These are phyloP conservation scores for Talaromyces nanjingensis DNA, from an alignment of 495 filamentous ascomycete species.

Conservation along the genomic window DNA sequence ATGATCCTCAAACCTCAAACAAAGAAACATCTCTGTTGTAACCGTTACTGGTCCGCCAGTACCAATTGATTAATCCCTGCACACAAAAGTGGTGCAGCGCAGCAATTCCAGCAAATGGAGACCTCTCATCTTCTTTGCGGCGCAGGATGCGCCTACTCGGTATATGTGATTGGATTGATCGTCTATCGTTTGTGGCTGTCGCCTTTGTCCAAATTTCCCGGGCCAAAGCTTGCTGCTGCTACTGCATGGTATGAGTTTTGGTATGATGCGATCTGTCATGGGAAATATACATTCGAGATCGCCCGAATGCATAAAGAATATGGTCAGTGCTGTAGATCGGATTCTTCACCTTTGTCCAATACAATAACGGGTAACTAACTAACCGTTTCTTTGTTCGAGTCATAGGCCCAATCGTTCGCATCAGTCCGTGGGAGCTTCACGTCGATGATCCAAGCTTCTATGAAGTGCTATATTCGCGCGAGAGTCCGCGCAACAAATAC, in stretches of 20 bases:
- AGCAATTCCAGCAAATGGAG: background rate
- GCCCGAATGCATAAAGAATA: slow-evolving; percentile 21
- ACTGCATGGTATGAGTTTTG: slow-evolving; percentile 18
- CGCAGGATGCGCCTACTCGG: background rate
- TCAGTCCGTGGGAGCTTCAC: slow-evolving; percentile 45
- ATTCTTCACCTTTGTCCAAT: background rate
- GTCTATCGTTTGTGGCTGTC: slow-evolving; percentile 11
- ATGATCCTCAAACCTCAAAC: background rate
- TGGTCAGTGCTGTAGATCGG: background rate
- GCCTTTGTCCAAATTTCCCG: slow-evolving; percentile 8
- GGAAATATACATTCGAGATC: slow-evolving; percentile 26
- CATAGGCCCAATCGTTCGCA: slow-evolving; percentile 45
- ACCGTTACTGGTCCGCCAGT: background rate
- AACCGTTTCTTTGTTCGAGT: background rate
- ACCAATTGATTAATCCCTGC: background rate
- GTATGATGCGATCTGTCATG: background rate
- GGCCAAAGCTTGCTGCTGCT: slow-evolving; percentile 24
- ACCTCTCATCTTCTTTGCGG: background rate
- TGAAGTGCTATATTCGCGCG: slow-evolving; percentile 26
- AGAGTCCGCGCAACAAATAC: slow-evolving; percentile 21
- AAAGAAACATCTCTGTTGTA: background rate
- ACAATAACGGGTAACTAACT: background rate
- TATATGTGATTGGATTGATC: slow-evolving; percentile 5
- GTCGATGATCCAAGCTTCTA: slow-evolving; percentile 30
- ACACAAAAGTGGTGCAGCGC: background rate